Conservation (phyloP, 768 basidiomycete species). For the Boletus rufocinnamomeus region DNA sequence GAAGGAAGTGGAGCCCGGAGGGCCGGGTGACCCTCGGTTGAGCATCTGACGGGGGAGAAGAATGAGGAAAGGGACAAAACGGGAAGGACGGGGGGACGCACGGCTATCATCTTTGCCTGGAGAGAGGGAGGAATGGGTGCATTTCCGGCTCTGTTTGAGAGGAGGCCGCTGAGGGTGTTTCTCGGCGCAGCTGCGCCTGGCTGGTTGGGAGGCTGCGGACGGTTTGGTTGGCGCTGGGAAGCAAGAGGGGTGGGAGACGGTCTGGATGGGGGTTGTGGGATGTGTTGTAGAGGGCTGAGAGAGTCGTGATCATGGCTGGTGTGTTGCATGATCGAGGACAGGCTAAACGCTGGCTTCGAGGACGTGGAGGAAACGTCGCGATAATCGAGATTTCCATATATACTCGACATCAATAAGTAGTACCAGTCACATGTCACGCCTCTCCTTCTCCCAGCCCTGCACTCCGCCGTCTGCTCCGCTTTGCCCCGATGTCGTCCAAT, state of each 20-base stretch:
- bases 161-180: slow-evolving; percentile 42
- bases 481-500: not conserved
- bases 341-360: slow-evolving; percentile 3
- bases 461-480: not conserved
- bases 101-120: slow-evolving; percentile 93
- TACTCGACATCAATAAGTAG: slow-evolving; percentile 15
- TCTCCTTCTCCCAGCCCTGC: too few species aligned
- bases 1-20: slow-evolving; percentile 29
- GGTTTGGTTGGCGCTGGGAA: slow-evolving; percentile 15
- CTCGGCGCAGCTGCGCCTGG: slow-evolving; percentile 16
- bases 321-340: slow-evolving; percentile 24
- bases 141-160: slow-evolving; percentile 44
- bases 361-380: slow-evolving; percentile 23
- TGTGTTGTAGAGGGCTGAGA: not conserved
- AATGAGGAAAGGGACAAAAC: slow-evolving; percentile 15
- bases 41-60: slow-evolving; percentile 44
- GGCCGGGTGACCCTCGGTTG: slow-evolving; percentile 38
- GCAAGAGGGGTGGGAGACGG: not conserved
- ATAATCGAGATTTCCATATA: slow-evolving; percentile 41
- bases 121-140: slow-evolving; percentile 86
- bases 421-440: slow-evolving; percentile 24
- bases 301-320: slow-evolving; percentile 19
- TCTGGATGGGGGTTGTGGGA: not conserved
- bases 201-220: slow-evolving; percentile 20
- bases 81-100: slow-evolving; percentile 38